These are phyloP conservation scores for Paxillus rubicundulus DNA, from an alignment of 768 basidiomycete species.

Conservation along the genomic window DNA sequence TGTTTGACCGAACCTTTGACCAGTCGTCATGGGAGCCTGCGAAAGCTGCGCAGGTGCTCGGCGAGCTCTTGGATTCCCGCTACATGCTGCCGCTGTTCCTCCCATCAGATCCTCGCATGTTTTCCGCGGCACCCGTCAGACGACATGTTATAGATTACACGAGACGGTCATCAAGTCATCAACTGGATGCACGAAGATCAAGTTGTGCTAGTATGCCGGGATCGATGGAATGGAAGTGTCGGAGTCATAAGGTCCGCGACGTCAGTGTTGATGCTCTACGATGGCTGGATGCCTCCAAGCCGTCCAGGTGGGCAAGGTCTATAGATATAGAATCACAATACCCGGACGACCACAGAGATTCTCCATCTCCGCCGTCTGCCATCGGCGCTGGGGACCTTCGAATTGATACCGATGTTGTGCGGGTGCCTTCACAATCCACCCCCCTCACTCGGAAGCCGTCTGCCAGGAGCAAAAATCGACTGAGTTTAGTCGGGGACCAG, in stretches of 20 bases:
- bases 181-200: constrained; percentile 35
- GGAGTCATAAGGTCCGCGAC: constrained; percentile 59
- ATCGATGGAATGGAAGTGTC: constrained; percentile 57
- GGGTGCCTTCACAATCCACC: constrained; percentile 31
- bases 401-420: constrained; percentile 38
- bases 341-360: constrained; percentile 30
- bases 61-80: constrained; percentile 89
- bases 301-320: constrained; percentile 53
- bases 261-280: constrained; percentile 58
- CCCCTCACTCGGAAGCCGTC: constrained; percentile 71
- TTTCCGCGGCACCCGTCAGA: constrained; percentile 66
- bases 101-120: constrained; percentile 74
- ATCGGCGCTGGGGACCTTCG: constrained; percentile 35
- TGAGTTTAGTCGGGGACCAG: constrained; percentile 40
- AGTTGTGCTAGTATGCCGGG: constrained; percentile 40
- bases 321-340: constrained; percentile 31
- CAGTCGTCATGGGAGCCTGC: constrained; percentile 76
- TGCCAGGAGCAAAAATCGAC: constrained; percentile 50
- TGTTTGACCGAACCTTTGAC: constrained; percentile 70
- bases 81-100: constrained; percentile 89
- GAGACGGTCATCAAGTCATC: constrained; percentile 15
- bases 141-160: constrained; percentile 18
- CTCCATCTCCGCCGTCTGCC: constrained; percentile 25
- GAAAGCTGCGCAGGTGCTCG: constrained; percentile 75
- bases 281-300: constrained; percentile 67